phyloP scores from a whole-genome alignment of 1,139 yeast species.

The Yarrowia galli region DNA sequence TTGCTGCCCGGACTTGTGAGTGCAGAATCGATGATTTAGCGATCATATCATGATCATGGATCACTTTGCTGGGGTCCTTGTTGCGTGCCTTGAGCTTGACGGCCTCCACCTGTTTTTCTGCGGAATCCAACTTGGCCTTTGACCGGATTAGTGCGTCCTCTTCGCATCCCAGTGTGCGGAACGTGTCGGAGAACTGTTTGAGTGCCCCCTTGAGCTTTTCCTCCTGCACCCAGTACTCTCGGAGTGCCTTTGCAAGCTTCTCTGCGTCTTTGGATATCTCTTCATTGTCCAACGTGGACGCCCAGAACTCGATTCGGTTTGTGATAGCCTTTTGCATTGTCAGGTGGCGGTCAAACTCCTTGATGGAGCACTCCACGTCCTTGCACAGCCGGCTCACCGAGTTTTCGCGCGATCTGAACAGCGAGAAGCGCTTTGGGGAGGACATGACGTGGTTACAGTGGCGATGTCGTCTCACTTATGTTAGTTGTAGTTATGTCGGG shows the following conservation, averaged over 20 bases:
- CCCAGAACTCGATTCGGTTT: constrained; percentile 38
- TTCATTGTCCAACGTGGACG: constrained; percentile 23
- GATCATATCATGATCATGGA: constrained; percentile 27
- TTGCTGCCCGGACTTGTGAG: constrained; percentile 34
- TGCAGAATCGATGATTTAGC: constrained; percentile 36
- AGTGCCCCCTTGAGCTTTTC: constrained; percentile 32
- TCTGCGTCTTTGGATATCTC: constrained; percentile 26
- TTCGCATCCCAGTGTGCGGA: constrained; percentile 24
- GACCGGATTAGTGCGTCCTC: constrained; percentile 39
- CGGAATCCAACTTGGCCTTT: constrained; percentile 43
- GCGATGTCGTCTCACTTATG: neutral
- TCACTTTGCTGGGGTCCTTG: constrained; percentile 26
- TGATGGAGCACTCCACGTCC: constrained; percentile 31
- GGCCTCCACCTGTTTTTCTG: constrained; percentile 35
- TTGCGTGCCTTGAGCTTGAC: constrained; percentile 34
- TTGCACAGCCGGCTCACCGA: constrained; percentile 32
- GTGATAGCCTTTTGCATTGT: constrained; percentile 29
- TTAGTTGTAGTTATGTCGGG: no score
- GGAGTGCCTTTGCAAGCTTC: constrained; percentile 20
- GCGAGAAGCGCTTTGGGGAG: constrained; percentile 19
- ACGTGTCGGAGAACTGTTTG: constrained; percentile 25
- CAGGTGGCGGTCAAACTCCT: constrained; percentile 35
- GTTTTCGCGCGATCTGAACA: constrained; percentile 28
- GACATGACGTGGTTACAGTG: neutral
- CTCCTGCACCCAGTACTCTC: constrained; percentile 32